Evolutionary conservation across 2,329 filamentous ascomycete species (phyloP).

Genomic region (Ophiostoma sp.): DNA sequence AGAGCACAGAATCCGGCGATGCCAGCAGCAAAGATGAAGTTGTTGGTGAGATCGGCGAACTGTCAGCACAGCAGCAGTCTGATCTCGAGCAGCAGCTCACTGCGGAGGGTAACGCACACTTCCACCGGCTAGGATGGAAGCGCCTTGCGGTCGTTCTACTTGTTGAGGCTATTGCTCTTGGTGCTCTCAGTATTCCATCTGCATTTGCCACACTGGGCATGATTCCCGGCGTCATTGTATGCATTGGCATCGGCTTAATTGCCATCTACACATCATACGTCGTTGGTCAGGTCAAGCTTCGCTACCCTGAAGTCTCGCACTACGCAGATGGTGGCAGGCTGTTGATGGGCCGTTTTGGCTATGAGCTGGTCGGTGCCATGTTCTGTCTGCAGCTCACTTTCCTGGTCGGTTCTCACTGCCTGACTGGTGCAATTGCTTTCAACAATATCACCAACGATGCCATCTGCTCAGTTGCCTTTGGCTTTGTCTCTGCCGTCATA

Average conservation of each 20-base stretch:
- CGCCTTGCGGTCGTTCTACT: constrained; percentile 1
- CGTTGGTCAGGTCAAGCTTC: constrained; percentile 13
- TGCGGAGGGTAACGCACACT: constrained; percentile 8
- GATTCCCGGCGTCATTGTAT: constrained; percentile 9
- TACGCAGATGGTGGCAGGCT: constrained; percentile 5
- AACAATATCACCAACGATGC: constrained; percentile 16
- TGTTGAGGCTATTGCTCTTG: constrained; percentile 15
- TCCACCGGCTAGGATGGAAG: constrained; percentile 14
- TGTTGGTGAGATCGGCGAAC: constrained; percentile 7
- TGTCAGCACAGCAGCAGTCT: neutral
- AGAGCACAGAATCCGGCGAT: neutral
- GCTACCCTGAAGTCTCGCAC: constrained; percentile 11
- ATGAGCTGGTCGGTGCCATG: constrained; percentile 11
- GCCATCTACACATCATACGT: constrained; percentile 15
- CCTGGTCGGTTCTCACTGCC: constrained; percentile 12
- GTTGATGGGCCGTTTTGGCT: constrained; percentile 12
- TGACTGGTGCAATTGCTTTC: constrained; percentile 14
- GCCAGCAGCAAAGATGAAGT: constrained; percentile 1
- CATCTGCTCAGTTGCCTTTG: constrained; percentile 12
- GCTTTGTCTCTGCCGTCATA: neutral
- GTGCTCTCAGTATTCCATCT: constrained; percentile 14
- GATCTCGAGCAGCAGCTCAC: constrained; percentile 14
- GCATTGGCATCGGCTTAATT: constrained; percentile 1
- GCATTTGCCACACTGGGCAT: constrained; percentile 13
- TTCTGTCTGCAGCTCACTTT: constrained; percentile 13